Evolutionary conservation across 139 green algal species (phyloP), one percentile per base, ranked within the genome.

Genomic region (Picochlorum sp.): DNA sequence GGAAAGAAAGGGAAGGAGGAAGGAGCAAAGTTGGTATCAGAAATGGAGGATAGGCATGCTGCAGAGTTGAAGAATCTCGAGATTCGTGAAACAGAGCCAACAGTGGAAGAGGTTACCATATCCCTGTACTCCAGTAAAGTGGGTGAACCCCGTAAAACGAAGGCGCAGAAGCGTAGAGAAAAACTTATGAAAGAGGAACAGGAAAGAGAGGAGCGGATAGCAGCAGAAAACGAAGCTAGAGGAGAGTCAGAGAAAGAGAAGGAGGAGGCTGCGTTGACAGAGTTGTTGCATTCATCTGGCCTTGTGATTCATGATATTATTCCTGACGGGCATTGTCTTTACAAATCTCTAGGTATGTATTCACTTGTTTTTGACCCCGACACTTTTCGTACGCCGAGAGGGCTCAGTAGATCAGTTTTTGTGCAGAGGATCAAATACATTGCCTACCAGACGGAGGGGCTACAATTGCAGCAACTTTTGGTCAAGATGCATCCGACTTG

Each of bases 281-380:
- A 58, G 4, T 59, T 87, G 61, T 82, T 97, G 62, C 44, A 32
- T 11, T 84, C 84, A 8, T 75, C 86, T 56, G 75, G 77, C 1
- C 76, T 97, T 30, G 45, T 44, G 14, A 62, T 97, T 11, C 68
- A 73, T 0, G 85, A 92, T 28, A 93, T 97, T 56, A 68, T 80
- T 68, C 77, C 92, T 9, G 92, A 98, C 62, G 92, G 92, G 1
- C 86, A 98, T 84, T 98, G 92, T 76, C 60, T 98, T 69, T 98
- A 94, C 77, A 82, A 86, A 21, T 80, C 90, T 0, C 2, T 54
- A 21, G 47, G 47, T 54, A 54, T 3, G 15, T 18, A 13, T 62
- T 20, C 6, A 34, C 0, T 62, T 45, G 6, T 45, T 62, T 44
- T 13, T 21, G 14, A 1, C 0, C 14, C 14, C 3, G 14, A 51